Evolutionary conservation across 257 asterid species (phyloP).

Genomic region (Mitragyna speciosa): DNA sequence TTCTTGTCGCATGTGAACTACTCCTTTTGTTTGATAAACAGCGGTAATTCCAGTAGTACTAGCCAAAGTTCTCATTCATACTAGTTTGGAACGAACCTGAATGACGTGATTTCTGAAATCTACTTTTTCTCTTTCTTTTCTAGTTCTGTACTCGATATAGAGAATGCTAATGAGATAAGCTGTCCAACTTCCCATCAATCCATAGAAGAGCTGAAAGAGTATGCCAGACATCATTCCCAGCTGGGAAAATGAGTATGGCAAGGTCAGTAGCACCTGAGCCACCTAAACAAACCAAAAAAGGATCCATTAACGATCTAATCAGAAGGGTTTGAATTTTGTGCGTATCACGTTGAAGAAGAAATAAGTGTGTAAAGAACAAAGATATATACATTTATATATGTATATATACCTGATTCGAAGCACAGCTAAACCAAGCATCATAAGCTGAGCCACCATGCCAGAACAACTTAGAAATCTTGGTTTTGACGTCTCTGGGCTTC

Average conservation of each 20-base stretch:
- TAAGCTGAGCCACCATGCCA: conserved; percentile 9
- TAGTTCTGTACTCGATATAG: conserved; percentile 76
- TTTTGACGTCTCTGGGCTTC: conserved; percentile 42
- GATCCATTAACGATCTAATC: background rate
- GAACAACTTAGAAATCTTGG: conserved; percentile 56
- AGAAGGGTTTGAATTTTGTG: too few species aligned
- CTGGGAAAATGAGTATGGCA: conserved; percentile 91
- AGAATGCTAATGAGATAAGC: conserved; percentile 81
- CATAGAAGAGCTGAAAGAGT: conserved; percentile 74
- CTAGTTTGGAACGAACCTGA: conserved; percentile 45
- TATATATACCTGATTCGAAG: too few species aligned
- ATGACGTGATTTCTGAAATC: conserved; percentile 89
- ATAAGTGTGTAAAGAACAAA: too few species aligned
- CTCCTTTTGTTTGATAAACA: background rate
- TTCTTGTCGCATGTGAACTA: background rate
- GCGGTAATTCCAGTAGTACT: background rate
- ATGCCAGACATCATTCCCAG: conserved; percentile 87
- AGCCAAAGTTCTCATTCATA: too few species aligned
- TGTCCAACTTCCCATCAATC: conserved; percentile 86
- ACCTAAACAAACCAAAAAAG: conserved; percentile 42
- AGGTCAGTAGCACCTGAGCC: conserved; percentile 81
- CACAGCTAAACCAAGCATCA: too few species aligned
- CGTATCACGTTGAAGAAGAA: too few species aligned
- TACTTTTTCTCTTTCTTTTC: conserved; percentile 83
- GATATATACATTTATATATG: too few species aligned